Percentiles rank a stretch among this genome's conserved stretches.
Evolutionary conservation across 805 yeast species (phyloP).

Genomic region (Candida nanaspora): DNA sequence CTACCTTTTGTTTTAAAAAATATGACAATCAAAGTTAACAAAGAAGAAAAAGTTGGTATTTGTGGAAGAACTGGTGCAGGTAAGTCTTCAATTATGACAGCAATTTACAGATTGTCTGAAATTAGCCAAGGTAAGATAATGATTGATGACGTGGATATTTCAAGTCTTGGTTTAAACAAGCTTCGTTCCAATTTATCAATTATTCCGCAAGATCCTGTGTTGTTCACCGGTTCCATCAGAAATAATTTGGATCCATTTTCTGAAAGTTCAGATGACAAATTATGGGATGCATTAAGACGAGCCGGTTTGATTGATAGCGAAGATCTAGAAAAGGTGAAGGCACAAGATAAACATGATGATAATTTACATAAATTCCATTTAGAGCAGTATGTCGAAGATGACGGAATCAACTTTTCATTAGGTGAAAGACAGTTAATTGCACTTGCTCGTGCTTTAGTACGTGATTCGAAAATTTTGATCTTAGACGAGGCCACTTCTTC

Average conservation of each 20-base stretch:
- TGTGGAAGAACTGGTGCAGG: constrained; percentile 94
- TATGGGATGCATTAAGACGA: constrained; percentile 52
- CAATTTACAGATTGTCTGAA: constrained; percentile 50
- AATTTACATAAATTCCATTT: constrained; percentile 53
- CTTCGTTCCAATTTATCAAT: constrained; percentile 54
- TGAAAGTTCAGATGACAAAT: constrained; percentile 36
- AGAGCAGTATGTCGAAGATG: constrained; percentile 53
- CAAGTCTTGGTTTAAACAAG: constrained; percentile 42
- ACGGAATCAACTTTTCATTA: constrained; percentile 61
- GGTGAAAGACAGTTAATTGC: constrained; percentile 71
- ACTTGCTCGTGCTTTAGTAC: constrained; percentile 62
- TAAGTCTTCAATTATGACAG: constrained; percentile 60
- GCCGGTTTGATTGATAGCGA: constrained; percentile 42
- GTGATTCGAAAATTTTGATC: constrained; percentile 52
- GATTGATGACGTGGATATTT: constrained; percentile 52
- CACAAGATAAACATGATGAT: constrained; percentile 22
- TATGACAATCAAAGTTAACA: constrained; percentile 35
- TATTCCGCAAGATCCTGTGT: constrained; percentile 68
- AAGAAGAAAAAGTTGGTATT: constrained; percentile 70
- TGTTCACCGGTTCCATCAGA: constrained; percentile 52
- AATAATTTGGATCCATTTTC: constrained; percentile 58
- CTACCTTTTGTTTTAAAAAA: constrained; percentile 52
- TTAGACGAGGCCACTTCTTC: constrained; percentile 75
- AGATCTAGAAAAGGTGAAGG: constrained; percentile 23
- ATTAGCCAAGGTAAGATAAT: constrained; percentile 37